phyloP scores from a whole-genome alignment of 352 stramenopile species.

The Globisporangium nagaii region DNA sequence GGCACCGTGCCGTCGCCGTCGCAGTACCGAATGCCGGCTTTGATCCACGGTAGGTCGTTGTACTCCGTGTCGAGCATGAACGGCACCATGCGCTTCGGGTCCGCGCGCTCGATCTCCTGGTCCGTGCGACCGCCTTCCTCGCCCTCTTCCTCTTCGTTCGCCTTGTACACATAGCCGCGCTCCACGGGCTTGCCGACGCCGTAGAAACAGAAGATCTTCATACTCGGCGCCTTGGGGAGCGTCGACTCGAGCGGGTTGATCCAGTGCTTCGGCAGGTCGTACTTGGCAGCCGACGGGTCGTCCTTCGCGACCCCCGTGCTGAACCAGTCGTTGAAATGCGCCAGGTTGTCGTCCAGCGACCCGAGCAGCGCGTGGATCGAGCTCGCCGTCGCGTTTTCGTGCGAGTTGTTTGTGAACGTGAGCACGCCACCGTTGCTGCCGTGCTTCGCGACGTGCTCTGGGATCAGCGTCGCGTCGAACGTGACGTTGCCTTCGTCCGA shows the following conservation, averaged over 20 bases:
- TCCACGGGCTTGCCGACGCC: slow-evolving; percentile 89
- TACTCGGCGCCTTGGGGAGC: slow-evolving; percentile 86
- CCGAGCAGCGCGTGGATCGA: slow-evolving; percentile 43
- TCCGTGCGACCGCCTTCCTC: slow-evolving; percentile 7
- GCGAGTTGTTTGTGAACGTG: slow-evolving; percentile 43
- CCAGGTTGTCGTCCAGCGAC: slow-evolving; percentile 41
- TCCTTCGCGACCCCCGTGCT: slow-evolving; percentile 32
- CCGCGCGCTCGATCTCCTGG: slow-evolving; percentile 18
- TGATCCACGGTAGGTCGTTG: slow-evolving; percentile 63
- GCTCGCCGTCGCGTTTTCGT: slow-evolving; percentile 52
- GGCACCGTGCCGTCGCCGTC: slow-evolving; percentile 93
- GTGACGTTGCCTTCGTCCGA: slow-evolving; percentile 16
- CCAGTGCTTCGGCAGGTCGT: slow-evolving; percentile 70
- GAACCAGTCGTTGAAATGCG: slow-evolving; percentile 32
- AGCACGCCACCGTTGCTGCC: slow-evolving; percentile 47
- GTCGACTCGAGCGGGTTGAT: slow-evolving; percentile 84
- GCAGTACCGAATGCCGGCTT: slow-evolving; percentile 75
- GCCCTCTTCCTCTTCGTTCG: slow-evolving; percentile 36
- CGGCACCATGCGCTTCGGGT: slow-evolving; percentile 38
- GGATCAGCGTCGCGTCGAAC: slow-evolving; percentile 24
- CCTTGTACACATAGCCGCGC: slow-evolving; percentile 72
- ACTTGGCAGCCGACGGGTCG: slow-evolving; percentile 40
- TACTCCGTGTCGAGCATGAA: slow-evolving; percentile 61
- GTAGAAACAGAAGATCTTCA: slow-evolving; percentile 95
- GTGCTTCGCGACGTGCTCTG: slow-evolving; percentile 36